Base-by-base conservation (phyloP, 2,329 filamentous ascomycete species). In the Paecilomyces sp. region DNA sequence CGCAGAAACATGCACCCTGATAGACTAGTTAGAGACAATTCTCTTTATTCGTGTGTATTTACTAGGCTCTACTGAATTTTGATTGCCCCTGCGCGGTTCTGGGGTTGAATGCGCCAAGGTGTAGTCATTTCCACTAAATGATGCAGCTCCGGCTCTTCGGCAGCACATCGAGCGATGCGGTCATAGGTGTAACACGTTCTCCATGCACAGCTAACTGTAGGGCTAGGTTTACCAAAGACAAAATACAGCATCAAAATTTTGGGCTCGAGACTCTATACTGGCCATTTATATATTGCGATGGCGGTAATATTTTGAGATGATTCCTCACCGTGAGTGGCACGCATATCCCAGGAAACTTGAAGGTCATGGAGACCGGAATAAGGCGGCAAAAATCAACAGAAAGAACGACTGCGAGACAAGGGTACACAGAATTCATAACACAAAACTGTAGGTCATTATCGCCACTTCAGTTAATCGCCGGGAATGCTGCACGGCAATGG, bases 401-500 rank as follows among this genome's bases (percentile, higher is more conserved):
- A 47, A 47, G 13, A 47, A 9, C 18, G 41, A 47, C 41, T 47
- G n/a, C 2, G 41, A 22, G 15, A n/a, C 41, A 47, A 47, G 41
- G 9, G 18, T 7, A n/a, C 41, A 47, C n/a, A 22, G 41, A 47
- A 47, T 22, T n/a, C 41, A 47, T 47, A 8, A 2, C 18, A 41
- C 3, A 47, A 47, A 18, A 53, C 25, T 53, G 51, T 24, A 41
- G 24, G 54, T 54, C 28, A 3, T 9, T 22, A 18, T 24, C 54
- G 31, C 30, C 55, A 25, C 4, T 12, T 57, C 15, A 33, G n/a
- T 25, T 11, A 12, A 53, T 53, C 8, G 9, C 51, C 15, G 51
- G 51, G 28, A 53, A 53, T 53, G 51, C 51, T 53, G 51, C 51
- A 25, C 51, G 30, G 84, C 83, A 80, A 77, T 81, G 81, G 80